Conservation (phyloP, 257 asterid genomes). For the Solanum lignicaule region DNA sequence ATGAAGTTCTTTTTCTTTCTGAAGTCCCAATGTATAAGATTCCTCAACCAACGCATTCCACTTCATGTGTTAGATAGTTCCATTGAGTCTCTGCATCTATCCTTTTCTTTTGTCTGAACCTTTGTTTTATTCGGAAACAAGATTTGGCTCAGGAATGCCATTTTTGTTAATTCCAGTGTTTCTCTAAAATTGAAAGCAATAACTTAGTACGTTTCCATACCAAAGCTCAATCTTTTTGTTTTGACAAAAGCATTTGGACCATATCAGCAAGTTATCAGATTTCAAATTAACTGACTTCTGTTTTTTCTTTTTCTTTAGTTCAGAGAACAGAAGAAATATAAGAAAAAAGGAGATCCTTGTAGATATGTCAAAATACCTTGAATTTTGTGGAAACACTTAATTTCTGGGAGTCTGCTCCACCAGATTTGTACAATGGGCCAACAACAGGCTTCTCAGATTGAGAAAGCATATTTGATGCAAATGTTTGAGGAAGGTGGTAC, state of each 20-base stretch:
- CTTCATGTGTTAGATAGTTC: background rate
- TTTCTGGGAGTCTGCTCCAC: slow-evolving; percentile 97
- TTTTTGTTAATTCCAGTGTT: background rate
- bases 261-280: background rate
- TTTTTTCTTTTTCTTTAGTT: background rate
- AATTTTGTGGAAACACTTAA: slow-evolving; percentile 88
- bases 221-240: background rate
- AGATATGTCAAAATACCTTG: slow-evolving; percentile 39
- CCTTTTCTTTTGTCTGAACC: background rate
- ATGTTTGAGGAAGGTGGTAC: slow-evolving; percentile 77
- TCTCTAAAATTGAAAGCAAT: background rate
- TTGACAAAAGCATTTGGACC: background rate
- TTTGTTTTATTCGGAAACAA: background rate
- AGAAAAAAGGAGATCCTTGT: background rate
- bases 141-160: background rate
- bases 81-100: background rate
- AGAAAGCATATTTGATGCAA: slow-evolving; percentile 77
- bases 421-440: slow-evolving; percentile 81
- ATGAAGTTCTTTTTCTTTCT: background rate
- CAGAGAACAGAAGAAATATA: background rate
- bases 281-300: background rate
- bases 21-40: background rate
- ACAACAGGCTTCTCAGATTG: slow-evolving; percentile 82
- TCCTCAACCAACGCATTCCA: background rate
- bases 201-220: background rate